These are phyloP conservation scores for Thalassiosira profunda DNA, from an alignment of 108 stramenopile genomes.

Conservation along the genomic window DNA sequence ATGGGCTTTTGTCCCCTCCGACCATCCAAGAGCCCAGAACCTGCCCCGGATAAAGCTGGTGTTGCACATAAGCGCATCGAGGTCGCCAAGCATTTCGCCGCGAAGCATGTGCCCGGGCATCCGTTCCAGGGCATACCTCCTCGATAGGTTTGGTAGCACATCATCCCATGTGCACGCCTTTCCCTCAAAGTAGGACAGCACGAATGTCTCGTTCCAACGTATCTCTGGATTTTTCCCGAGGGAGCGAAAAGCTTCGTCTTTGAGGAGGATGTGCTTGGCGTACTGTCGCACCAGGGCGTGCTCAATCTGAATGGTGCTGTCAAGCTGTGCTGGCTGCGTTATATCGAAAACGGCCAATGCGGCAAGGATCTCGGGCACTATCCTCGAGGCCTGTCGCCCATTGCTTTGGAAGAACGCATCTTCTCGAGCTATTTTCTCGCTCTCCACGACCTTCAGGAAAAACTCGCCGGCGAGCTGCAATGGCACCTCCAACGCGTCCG, in stretches of 20 bases:
- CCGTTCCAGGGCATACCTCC: constrained; percentile 74
- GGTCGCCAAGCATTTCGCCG: constrained; percentile 66
- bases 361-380: constrained; percentile 76
- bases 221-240: constrained; percentile 59
- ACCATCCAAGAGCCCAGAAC: constrained; percentile 62
- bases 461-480: constrained; percentile 58
- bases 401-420: constrained; percentile 62
- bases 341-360: constrained; percentile 71
- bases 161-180: constrained; percentile 56
- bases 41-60: constrained; percentile 74
- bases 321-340: constrained; percentile 28
- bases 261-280: constrained; percentile 52
- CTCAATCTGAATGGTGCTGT: constrained; percentile 71
- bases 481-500: too few species aligned
- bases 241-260: constrained; percentile 51
- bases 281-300: constrained; percentile 65
- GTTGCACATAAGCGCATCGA: constrained; percentile 58
- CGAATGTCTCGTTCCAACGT: constrained; percentile 74
- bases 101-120: constrained; percentile 75
- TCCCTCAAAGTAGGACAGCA: constrained; percentile 50
- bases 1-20: constrained; percentile 62
- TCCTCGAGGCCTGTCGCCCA: constrained; percentile 64
- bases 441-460: constrained; percentile 66
- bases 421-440: constrained; percentile 42
- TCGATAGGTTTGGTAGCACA: constrained; percentile 59